These are phyloP conservation scores for Backusella macrospora DNA, from an alignment of 192 early-diverging fungal species.

Conservation along the genomic window DNA sequence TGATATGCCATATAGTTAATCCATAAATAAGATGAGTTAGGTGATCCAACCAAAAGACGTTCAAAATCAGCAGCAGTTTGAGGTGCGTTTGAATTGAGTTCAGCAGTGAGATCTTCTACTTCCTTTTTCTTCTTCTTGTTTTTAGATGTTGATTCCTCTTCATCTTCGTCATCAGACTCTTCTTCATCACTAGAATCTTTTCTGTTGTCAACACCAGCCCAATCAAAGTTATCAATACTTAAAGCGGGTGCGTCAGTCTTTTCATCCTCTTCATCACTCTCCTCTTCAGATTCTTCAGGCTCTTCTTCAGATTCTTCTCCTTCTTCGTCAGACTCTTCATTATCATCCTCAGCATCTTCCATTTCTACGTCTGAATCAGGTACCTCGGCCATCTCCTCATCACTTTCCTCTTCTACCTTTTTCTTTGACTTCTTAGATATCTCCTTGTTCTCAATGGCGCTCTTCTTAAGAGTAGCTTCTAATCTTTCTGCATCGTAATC, in stretches of 20 bases:
- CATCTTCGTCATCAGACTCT: constrained; percentile 30
- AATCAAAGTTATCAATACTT: constrained; percentile 39
- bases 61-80: constrained; percentile 88
- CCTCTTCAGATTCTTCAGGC: constrained; percentile 36
- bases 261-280: constrained; percentile 37
- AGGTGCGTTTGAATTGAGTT: constrained; percentile 68
- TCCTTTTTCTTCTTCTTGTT: constrained; percentile 63
- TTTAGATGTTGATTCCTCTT: constrained; percentile 43
- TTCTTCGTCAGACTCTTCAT: constrained; percentile 27
- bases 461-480: constrained; percentile 74
- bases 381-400: constrained; percentile 45
- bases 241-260: constrained; percentile 33
- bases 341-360: constrained; percentile 37
- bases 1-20: constrained; percentile 99
- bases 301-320: constrained; percentile 28
- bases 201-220: constrained; percentile 45
- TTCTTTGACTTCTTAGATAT: constrained; percentile 39
- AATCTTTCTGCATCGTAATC: constrained; percentile 61
- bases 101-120: constrained; percentile 69
- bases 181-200: constrained; percentile 54
- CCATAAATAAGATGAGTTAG: constrained; percentile 97
- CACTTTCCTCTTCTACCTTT: constrained; percentile 43
- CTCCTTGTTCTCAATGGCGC: constrained; percentile 42
- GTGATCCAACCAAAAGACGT: constrained; percentile 89
- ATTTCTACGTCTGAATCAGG: constrained; percentile 30